Conservation (phyloP, 2,329 filamentous ascomycete species). For the Claviceps humidiphila region DNA sequence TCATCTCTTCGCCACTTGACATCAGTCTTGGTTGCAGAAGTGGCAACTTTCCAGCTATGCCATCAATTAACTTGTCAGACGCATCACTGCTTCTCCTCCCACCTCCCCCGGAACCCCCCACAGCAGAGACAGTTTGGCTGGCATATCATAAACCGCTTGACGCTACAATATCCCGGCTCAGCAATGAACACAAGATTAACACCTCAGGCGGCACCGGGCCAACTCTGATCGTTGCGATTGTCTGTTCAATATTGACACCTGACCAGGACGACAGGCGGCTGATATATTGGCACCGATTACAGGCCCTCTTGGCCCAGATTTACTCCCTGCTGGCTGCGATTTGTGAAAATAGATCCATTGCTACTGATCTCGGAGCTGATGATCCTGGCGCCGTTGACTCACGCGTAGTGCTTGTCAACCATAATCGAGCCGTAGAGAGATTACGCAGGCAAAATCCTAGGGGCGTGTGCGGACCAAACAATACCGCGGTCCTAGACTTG, state of each 20-base stretch:
- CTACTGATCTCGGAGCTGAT: slow-evolving; percentile 39
- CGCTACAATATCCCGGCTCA: slow-evolving; percentile 37
- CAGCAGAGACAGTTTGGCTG: slow-evolving; percentile 36
- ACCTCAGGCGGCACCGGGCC: slow-evolving; percentile 19
- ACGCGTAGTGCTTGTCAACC: slow-evolving; percentile 60
- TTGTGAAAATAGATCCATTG: slow-evolving; percentile 49
- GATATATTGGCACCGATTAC: slow-evolving; percentile 52
- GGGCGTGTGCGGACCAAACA: slow-evolving; percentile 28
- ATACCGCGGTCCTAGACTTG: slow-evolving; percentile 35
- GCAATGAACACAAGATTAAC: slow-evolving; percentile 15
- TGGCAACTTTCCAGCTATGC: background rate
- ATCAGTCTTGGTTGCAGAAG: background rate
- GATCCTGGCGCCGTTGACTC: slow-evolving; percentile 61
- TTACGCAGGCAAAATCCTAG: slow-evolving; percentile 20
- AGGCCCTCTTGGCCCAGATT: slow-evolving; percentile 60
- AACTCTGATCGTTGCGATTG: slow-evolving; percentile 42
- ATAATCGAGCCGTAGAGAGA: slow-evolving; percentile 24
- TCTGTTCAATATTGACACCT: slow-evolving; percentile 46
- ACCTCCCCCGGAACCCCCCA: slow-evolving; percentile 44
- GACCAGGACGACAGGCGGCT: slow-evolving; percentile 20
- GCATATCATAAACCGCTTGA: slow-evolving; percentile 48
- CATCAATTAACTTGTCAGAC: background rate
- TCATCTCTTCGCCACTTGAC: background rate
- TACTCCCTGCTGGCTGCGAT: slow-evolving; percentile 67
- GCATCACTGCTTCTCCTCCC: slow-evolving; percentile 49